These are phyloP conservation scores for Kurtzmaniella fragi DNA, from an alignment of 805 yeast species.

Conservation along the genomic window DNA sequence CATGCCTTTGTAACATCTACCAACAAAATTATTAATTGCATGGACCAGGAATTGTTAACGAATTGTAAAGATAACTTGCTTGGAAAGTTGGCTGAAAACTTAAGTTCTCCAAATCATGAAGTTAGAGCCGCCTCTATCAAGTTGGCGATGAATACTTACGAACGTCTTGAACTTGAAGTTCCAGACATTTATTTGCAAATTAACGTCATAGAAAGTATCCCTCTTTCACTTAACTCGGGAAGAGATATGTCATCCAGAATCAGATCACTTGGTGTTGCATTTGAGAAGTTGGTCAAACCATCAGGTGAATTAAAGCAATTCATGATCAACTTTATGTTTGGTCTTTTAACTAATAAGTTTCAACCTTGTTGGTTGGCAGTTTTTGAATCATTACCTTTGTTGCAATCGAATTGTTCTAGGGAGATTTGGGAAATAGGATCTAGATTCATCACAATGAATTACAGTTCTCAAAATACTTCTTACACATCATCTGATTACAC, in stretches of 20 bases:
- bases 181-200: constrained; percentile 46
- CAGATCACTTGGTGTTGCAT: constrained; percentile 50
- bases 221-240: constrained; percentile 60
- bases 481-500: constrained; percentile 1
- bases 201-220: constrained; percentile 63
- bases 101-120: constrained; percentile 46
- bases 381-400: constrained; percentile 49
- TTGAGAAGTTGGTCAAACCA: constrained; percentile 15
- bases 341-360: constrained; percentile 67
- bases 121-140: constrained; percentile 49
- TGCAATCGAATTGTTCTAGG: constrained; percentile 19
- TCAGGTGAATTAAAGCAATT: constrained; percentile 12
- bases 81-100: constrained; percentile 19
- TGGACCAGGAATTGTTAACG: not conserved
- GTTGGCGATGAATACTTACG: constrained; percentile 32
- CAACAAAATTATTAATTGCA: constrained; percentile 9
- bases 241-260: constrained; percentile 72
- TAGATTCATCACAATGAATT: constrained; percentile 24
- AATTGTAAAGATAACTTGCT: constrained; percentile 10
- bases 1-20: constrained; percentile 33
- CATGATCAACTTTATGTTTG: constrained; percentile 41
- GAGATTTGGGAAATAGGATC: constrained; percentile 54
- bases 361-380: constrained; percentile 86
- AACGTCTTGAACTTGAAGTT: constrained; percentile 15
- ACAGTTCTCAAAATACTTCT: constrained; percentile 9